These are phyloP conservation scores for Blastomyces silverae DNA, from an alignment of 2,329 filamentous ascomycete species.

Conservation along the genomic window DNA sequence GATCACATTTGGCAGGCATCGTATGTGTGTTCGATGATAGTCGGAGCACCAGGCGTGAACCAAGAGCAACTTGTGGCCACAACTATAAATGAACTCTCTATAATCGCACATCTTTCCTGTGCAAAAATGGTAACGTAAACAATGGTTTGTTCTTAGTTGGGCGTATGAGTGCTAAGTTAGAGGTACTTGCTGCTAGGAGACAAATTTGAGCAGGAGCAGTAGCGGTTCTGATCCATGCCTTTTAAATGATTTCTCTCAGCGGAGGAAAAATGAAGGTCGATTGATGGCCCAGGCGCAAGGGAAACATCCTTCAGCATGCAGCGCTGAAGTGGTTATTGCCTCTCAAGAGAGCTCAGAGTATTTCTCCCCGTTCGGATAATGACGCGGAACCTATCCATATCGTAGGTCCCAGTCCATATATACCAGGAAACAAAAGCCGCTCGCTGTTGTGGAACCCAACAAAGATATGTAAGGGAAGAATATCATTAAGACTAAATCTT, in stretches of 20 bases:
- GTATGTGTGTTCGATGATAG: not conserved
- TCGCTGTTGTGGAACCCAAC: slow-evolving; percentile 7
- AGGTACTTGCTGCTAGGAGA: not conserved
- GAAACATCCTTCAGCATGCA: slow-evolving; percentile 1
- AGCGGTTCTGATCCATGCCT: not conserved
- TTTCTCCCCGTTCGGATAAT: not conserved
- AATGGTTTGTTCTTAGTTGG: not conserved
- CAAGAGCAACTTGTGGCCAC: not conserved
- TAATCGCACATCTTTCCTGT: slow-evolving; percentile 9
- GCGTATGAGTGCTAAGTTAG: not conserved
- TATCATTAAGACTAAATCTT: not conserved
- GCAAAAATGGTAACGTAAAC: not conserved
- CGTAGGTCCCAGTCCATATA: not conserved
- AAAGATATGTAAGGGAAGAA: not conserved
- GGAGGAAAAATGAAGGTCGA: not conserved
- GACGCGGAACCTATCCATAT: not conserved
- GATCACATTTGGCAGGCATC: slow-evolving; percentile 6
- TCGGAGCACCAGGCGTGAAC: not conserved
- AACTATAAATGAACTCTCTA: not conserved
- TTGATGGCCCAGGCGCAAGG: not conserved
- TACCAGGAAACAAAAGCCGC: not conserved
- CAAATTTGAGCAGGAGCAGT: not conserved
- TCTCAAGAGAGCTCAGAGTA: not conserved
- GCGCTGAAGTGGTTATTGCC: slow-evolving; percentile 2
- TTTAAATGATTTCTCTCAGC: slow-evolving; percentile 5